Base-by-base conservation (phyloP, 2,329 filamentous ascomycete species). In the Curvularia spicifera region DNA sequence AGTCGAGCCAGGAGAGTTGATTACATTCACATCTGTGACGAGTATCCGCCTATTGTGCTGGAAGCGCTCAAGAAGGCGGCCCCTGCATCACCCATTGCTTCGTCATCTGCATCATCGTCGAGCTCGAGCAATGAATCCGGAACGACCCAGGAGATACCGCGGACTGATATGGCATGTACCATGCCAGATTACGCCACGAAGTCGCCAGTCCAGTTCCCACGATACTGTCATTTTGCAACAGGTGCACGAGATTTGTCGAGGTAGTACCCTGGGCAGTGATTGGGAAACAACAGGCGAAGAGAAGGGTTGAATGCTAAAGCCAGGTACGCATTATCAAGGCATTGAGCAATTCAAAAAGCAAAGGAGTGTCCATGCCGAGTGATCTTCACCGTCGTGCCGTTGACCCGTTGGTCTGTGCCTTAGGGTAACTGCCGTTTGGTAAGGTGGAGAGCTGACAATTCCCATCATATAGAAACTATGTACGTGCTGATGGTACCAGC, bases 1-100 rank as follows among this genome's bases (percentile, higher is more conserved):
- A 45, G 22, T 31, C 26, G 12, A 12, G 48, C 56, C 0, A 49
- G 40, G 12, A 46, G 58, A n/a, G 57, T 60, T 5, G 67, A 73
- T 43, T 69, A 59, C 37, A 61, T 72, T 43, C 56, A 65, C 29
- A 62, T 71, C 1, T 64, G 65, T 20, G 68, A 71, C 7, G 59
- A 69, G 15, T 65, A 66, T 20, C 68, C 69, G 5, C 49, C 53
- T 7, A 53, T 68, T 4, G 50, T 71, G 7, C 50, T 64, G 8
- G 53, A 67, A 46, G 53, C 37, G 2, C 48, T 66, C 6, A 57
- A 56, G 15, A 58, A 60, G 39, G 15, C 59, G 13, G 47, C 55
- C 8, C 18, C 45, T 7, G 44, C 26, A 20, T 37, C 52, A 13
- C n/a, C 45, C 10, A 57, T 55, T 7, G 18, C 35, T 8, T 37